phyloP scores from a whole-genome alignment of 176 grass and related monocot genomes.

The Oryza rufipogon region DNA sequence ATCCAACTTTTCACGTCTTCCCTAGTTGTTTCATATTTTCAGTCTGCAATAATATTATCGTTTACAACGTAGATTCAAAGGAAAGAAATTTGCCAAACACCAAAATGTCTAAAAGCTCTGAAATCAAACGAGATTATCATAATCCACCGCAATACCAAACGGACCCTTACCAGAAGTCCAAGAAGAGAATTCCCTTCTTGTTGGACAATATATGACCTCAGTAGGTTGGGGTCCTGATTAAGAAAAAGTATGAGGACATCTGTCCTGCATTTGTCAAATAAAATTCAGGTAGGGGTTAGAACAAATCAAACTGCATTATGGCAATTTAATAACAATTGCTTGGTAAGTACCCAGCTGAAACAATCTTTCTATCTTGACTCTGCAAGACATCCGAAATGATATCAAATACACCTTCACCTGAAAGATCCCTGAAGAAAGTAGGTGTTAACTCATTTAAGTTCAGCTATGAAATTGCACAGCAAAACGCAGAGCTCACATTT shows the following conservation, averaged over 20 bases:
- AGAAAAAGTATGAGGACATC: conserved; percentile 98
- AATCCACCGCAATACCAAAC: neutral
- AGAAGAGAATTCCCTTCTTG: conserved; percentile 98
- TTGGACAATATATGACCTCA: conserved; percentile 93
- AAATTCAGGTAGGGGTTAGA: conserved; percentile 28
- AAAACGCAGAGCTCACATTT: conserved; percentile 35
- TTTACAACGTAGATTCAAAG: neutral
- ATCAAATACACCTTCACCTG: conserved; percentile 93
- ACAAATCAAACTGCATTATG: neutral
- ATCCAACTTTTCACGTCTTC: too few species aligned
- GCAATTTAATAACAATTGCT: conserved; percentile 30
- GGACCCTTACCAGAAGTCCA: conserved; percentile 74
- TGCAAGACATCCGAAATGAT: conserved; percentile 84
- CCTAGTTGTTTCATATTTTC: neutral
- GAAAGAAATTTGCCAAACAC: neutral
- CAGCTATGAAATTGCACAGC: neutral
- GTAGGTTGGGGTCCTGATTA: conserved; percentile 93
- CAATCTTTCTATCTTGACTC: conserved; percentile 87
- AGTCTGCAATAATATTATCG: neutral
- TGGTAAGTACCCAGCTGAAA: conserved; percentile 85
- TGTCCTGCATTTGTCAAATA: conserved; percentile 72
- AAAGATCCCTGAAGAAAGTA: conserved; percentile 85
- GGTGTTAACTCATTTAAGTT: conserved; percentile 22
- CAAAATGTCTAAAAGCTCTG: neutral
- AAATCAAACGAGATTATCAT: neutral